These are phyloP conservation scores for Tieghemostelium lacteum DNA, from an alignment of 78 protist genomes.

Conservation along the genomic window DNA sequence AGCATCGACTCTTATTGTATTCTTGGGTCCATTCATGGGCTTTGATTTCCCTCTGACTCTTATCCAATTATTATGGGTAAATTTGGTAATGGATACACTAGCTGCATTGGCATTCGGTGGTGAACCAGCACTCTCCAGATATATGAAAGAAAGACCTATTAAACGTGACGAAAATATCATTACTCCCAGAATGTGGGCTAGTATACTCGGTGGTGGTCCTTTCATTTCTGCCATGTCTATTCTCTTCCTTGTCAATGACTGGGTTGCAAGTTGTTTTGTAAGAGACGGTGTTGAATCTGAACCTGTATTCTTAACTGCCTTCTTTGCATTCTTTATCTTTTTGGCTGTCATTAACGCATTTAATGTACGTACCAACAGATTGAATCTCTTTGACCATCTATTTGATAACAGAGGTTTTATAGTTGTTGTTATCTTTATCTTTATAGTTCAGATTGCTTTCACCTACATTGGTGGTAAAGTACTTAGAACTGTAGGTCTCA, in stretches of 20 bases:
- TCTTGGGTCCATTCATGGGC: slow-evolving; percentile 88
- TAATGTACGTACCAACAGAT: slow-evolving; percentile 82
- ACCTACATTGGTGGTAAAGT: slow-evolving; percentile 83
- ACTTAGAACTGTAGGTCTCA: slow-evolving; percentile 79
- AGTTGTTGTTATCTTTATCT: slow-evolving; percentile 73
- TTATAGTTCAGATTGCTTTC: slow-evolving; percentile 79
- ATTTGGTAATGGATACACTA: slow-evolving; percentile 94
- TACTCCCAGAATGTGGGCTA: slow-evolving; percentile 79
- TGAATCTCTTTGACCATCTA: slow-evolving; percentile 80
- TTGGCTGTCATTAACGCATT: slow-evolving; percentile 88
- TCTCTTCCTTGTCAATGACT: slow-evolving; percentile 43
- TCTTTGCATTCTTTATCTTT: slow-evolving; percentile 91
- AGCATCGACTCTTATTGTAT: slow-evolving; percentile 86
- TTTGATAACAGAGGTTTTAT: slow-evolving; percentile 76
- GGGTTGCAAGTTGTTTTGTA: slow-evolving; percentile 37
- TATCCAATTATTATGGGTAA: slow-evolving; percentile 95
- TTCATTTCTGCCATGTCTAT: slow-evolving; percentile 68
- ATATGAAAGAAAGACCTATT: slow-evolving; percentile 84
- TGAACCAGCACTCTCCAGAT: slow-evolving; percentile 89
- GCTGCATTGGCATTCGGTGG: slow-evolving; percentile 95
- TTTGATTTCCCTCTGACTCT: slow-evolving; percentile 88
- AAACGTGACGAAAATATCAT: slow-evolving; percentile 75
- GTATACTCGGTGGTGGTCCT: slow-evolving; percentile 78
- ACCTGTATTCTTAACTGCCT: slow-evolving; percentile 81
- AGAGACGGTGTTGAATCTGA: slow-evolving; percentile 39